Conservation (phyloP, 495 filamentous ascomycete genomes). For the Penicillium goetzii region DNA sequence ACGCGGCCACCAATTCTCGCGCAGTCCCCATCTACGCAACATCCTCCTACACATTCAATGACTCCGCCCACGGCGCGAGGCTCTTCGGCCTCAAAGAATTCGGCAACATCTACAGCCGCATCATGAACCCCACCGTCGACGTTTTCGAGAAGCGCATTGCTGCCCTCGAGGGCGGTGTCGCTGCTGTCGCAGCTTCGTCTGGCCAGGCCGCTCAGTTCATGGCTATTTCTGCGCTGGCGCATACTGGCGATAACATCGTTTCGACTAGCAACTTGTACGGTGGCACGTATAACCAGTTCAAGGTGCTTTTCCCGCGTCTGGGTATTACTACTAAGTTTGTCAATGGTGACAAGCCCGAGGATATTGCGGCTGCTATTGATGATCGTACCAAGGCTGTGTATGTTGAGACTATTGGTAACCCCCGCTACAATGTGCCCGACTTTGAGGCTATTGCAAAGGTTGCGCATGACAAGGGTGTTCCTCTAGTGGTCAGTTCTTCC, state of each 20-base stretch:
- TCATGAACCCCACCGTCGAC: slow-evolving; percentile 98
- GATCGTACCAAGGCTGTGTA: slow-evolving; percentile 97
- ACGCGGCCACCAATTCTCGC: slow-evolving; percentile 83
- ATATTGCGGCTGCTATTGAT: slow-evolving; percentile 85
- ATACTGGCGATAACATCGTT: slow-evolving; percentile 92
- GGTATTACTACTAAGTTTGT: slow-evolving; percentile 94
- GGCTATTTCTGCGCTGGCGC: slow-evolving; percentile 80
- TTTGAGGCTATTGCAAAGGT: slow-evolving; percentile 82
- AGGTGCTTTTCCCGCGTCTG: slow-evolving; percentile 83
- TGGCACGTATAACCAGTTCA: slow-evolving; percentile 98
- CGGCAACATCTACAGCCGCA: slow-evolving; percentile 97
- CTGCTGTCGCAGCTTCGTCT: slow-evolving; percentile 85
- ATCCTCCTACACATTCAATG: slow-evolving; percentile 92
- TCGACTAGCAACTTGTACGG: slow-evolving; percentile 93
- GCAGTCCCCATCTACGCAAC: slow-evolving; percentile 97
- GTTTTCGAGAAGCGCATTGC: slow-evolving; percentile 98
- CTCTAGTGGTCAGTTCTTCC: slow-evolving; percentile 72
- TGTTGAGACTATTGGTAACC: slow-evolving; percentile 94
- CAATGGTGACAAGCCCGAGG: slow-evolving; percentile 77
- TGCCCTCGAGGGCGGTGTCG: slow-evolving; percentile 91
- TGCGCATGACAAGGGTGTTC: slow-evolving; percentile 79
- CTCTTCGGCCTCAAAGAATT: slow-evolving; percentile 98
- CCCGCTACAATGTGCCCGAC: slow-evolving; percentile 90
- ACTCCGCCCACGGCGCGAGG: slow-evolving; percentile 93
- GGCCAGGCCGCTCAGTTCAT: slow-evolving; percentile 97